Evolutionary conservation across 2,329 filamentous ascomycete species (phyloP).

Genomic region (Onygenales sp.): DNA sequence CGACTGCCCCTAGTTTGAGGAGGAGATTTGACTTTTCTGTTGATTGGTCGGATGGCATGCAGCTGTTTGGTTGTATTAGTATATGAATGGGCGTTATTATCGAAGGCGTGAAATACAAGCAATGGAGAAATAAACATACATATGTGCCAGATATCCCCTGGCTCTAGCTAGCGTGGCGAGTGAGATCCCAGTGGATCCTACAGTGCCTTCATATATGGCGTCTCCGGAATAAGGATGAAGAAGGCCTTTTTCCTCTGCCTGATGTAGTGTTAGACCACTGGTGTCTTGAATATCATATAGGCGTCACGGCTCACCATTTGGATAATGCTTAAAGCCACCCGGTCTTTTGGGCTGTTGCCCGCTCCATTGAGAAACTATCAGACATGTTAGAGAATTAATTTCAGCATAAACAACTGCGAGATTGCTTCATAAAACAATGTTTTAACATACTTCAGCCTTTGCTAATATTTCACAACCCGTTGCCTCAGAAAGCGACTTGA

Average conservation of each 20-base stretch:
- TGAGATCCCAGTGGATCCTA: constrained; percentile 92
- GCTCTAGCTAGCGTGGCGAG: constrained; percentile 82
- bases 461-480: constrained; percentile 85
- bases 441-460: constrained; percentile 64
- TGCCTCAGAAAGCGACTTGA: constrained; percentile 73
- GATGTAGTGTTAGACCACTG: constrained; percentile 10
- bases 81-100: not conserved
- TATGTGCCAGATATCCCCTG: constrained; percentile 82
- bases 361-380: constrained; percentile 80
- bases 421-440: not conserved
- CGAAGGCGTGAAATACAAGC: not conserved
- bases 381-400: constrained; percentile 8
- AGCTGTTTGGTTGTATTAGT: constrained; percentile 35
- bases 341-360: constrained; percentile 87
- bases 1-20: constrained; percentile 79
- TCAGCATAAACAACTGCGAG: not conserved
- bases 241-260: constrained; percentile 69
- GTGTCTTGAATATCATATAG: constrained; percentile 1
- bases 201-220: constrained; percentile 94
- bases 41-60: constrained; percentile 90
- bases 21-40: constrained; percentile 83
- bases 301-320: constrained; percentile 38
- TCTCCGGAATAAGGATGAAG: constrained; percentile 74
- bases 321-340: constrained; percentile 88
- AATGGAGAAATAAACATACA: constrained; percentile 41